Percentiles rank a stretch among this genome's conserved stretches.
Conservation (phyloP, 2,329 filamentous ascomycete genomes). For the Sporothrix brasiliensis region DNA sequence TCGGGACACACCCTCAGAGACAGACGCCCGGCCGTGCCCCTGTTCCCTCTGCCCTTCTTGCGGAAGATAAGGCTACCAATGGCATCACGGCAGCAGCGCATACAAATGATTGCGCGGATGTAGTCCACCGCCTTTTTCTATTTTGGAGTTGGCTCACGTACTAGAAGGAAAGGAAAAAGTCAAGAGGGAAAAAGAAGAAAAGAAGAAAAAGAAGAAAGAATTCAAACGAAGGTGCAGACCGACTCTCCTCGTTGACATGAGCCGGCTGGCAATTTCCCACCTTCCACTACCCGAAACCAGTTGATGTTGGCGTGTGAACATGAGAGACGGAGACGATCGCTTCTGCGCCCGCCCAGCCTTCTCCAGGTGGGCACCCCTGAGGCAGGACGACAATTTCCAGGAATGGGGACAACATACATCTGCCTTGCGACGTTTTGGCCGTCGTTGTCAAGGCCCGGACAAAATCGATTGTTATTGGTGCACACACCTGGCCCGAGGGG, state of each 20-base stretch:
- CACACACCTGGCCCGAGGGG: background rate
- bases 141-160: background rate
- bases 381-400: background rate
- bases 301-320: background rate
- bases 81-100: background rate
- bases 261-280: background rate
- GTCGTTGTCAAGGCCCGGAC: background rate
- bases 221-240: background rate
- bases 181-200: background rate
- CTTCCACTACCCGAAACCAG: background rate
- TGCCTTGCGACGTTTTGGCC: background rate
- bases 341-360: background rate
- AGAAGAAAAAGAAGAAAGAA: too few relatives aligned
- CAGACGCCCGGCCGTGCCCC: constrained; percentile 3
- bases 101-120: background rate
- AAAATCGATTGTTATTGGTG: background rate
- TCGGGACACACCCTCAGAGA: background rate
- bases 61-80: constrained; percentile 16
- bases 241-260: background rate
- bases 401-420: background rate
- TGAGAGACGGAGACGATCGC: background rate
- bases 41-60: constrained; percentile 1
- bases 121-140: constrained; percentile 11
- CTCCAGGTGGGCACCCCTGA: background rate
- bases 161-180: background rate